Evolutionary conservation across 169 alveolate genomes (phyloP).

Genomic region (Cryptosporidium muris): DNA sequence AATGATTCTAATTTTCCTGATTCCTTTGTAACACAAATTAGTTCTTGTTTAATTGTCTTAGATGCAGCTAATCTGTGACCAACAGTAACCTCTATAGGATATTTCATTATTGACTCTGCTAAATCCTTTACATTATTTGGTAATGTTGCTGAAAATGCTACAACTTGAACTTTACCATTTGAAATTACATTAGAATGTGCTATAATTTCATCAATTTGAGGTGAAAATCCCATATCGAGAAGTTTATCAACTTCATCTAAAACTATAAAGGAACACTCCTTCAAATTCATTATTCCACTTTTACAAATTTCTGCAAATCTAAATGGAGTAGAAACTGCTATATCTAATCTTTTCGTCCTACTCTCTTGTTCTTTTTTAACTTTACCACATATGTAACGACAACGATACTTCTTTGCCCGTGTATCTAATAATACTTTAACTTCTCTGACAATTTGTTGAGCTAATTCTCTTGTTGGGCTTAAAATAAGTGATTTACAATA

Average conservation of each 20-base stretch:
- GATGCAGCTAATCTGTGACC: constrained; percentile 78
- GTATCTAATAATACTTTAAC: constrained; percentile 74
- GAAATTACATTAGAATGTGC: constrained; percentile 62
- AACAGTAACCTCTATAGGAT: constrained; percentile 80
- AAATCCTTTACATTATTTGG: constrained; percentile 78
- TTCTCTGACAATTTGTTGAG: constrained; percentile 79
- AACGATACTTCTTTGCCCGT: constrained; percentile 56
- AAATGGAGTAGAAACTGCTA: constrained; percentile 76
- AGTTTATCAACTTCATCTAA: constrained; percentile 86
- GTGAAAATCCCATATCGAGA: constrained; percentile 80
- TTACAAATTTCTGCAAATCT: constrained; percentile 77
- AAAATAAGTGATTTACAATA: constrained; percentile 75
- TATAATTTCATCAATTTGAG: constrained; percentile 76
- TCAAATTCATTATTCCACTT: constrained; percentile 72
- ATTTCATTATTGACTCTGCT: constrained; percentile 71
- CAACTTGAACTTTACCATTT: constrained; percentile 62
- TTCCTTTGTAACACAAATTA: constrained; percentile 80
- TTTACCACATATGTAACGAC: constrained; percentile 51
- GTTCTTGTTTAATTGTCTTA: constrained; percentile 78
- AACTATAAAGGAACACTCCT: constrained; percentile 77
- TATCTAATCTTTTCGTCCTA: constrained; percentile 41
- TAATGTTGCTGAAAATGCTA: constrained; percentile 87
- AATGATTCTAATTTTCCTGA: constrained; percentile 76
- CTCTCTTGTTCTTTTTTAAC: constrained; percentile 39
- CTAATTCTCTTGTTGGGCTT: constrained; percentile 91